Evolutionary conservation across 768 basidiomycete species (phyloP).

Genomic region (Leccinum rimulosum): DNA sequence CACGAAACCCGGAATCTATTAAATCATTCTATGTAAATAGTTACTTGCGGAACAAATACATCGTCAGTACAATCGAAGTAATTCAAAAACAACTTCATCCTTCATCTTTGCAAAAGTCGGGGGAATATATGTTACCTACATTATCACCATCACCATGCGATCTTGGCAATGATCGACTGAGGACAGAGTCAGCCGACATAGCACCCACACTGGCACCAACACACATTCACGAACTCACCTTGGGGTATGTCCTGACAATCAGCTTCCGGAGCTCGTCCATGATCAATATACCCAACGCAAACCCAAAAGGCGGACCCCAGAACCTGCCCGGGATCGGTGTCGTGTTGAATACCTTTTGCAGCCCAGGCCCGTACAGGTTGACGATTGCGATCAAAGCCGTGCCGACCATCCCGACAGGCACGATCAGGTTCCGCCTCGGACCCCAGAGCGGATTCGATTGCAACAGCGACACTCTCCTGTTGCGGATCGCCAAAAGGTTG

Average conservation of each 20-base stretch:
- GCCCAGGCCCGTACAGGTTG: slow-evolving; percentile 37
- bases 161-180: background rate
- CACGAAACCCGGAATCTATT: background rate
- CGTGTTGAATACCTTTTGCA: slow-evolving; percentile 25
- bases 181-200: background rate
- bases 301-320: slow-evolving; percentile 42
- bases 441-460: slow-evolving; percentile 35
- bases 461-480: slow-evolving; percentile 29
- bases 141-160: background rate
- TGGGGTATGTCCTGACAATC: slow-evolving; percentile 43
- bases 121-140: too few relatives aligned
- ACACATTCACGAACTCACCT: slow-evolving; percentile 26
- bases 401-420: slow-evolving; percentile 34
- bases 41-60: too few relatives aligned
- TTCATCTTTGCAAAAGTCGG: background rate
- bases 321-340: slow-evolving; percentile 43
- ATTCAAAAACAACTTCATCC: background rate
- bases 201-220: background rate
- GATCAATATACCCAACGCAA: slow-evolving; percentile 40
- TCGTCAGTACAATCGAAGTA: background rate
- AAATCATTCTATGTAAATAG: background rate
- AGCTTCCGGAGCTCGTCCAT: slow-evolving; percentile 48
- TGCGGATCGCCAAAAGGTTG: slow-evolving; percentile 24
- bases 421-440: slow-evolving; percentile 35
- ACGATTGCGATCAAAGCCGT: slow-evolving; percentile 32